Evolutionary conservation across 495 filamentous ascomycete species (phyloP).

Genomic region (Apodospora peruviana): DNA sequence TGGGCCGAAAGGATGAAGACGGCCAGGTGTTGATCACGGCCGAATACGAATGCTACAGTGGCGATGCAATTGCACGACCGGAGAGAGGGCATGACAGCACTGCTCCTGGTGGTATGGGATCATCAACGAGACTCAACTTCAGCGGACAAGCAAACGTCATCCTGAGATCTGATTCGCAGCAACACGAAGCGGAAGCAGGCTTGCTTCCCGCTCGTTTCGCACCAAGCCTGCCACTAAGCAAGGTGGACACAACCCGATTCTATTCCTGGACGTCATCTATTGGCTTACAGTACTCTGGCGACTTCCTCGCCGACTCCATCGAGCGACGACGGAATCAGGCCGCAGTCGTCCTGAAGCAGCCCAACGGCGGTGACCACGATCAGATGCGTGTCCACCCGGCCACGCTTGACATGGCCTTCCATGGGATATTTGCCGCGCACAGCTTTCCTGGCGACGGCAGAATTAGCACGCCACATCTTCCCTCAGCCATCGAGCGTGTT

Average conservation of each 20-base stretch:
- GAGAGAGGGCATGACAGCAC: background rate
- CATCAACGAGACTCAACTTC: background rate
- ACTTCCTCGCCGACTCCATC: background rate
- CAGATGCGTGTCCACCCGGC: constrained; percentile 22
- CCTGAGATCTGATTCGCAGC: background rate
- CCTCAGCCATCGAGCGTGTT: constrained; percentile 14
- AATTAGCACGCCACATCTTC: constrained; percentile 17
- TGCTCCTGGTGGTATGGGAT: background rate
- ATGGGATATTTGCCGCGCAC: constrained; percentile 20
- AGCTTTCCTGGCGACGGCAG: constrained; percentile 16
- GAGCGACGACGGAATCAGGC: background rate
- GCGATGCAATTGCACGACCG: background rate
- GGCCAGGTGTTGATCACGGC: background rate
- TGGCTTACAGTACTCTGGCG: background rate
- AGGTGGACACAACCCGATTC: background rate
- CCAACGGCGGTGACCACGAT: background rate
- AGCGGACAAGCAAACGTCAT: background rate
- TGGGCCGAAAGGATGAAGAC: background rate
- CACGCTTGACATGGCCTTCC: constrained; percentile 23
- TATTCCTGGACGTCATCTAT: background rate
- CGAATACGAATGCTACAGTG: background rate
- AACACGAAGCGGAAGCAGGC: background rate
- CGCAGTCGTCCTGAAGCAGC: background rate
- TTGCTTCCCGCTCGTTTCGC: background rate
- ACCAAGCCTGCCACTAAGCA: background rate